Evolutionary conservation across 495 filamentous ascomycete species (phyloP).

Genomic region (Trichoderma asperelloides): DNA sequence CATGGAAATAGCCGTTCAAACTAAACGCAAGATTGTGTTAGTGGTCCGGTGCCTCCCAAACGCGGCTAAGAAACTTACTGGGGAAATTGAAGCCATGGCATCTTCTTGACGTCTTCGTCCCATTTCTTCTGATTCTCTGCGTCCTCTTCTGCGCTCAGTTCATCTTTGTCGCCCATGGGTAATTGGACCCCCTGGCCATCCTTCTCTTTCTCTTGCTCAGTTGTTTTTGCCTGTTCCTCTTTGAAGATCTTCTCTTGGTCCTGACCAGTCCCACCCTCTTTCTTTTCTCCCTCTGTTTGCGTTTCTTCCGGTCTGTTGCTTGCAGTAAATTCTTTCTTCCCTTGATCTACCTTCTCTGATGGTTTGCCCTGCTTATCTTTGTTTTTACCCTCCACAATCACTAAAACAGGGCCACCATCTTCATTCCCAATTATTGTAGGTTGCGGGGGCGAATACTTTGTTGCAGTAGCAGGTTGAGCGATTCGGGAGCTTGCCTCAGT

Average conservation of each 20-base stretch:
- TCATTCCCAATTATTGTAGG: constrained; percentile 2
- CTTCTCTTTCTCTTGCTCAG: neutral
- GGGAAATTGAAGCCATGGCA: constrained; percentile 32
- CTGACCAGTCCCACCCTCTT: neutral
- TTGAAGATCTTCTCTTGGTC: neutral
- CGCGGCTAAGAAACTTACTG: constrained; percentile 26
- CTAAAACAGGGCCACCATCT: neutral
- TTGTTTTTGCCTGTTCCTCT: neutral
- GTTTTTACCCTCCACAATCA: constrained; percentile 9
- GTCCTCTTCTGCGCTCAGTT: constrained; percentile 8
- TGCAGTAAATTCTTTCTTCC: neutral
- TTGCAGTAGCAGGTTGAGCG: neutral
- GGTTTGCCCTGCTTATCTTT: constrained; percentile 7
- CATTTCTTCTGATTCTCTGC: constrained; percentile 12
- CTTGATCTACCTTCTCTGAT: neutral
- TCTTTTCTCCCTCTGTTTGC: neutral
- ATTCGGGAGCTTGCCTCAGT: neutral
- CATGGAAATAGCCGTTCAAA: constrained; percentile 72
- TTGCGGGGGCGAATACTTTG: neutral
- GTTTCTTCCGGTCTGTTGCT: neutral
- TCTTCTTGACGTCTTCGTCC: constrained; percentile 17
- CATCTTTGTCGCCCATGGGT: neutral
- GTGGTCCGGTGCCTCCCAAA: neutral
- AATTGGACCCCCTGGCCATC: neutral
- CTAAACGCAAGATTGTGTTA: constrained; percentile 15